These are phyloP conservation scores for Amaranthus cruentus DNA, from an alignment of 148 eudicot species.

Conservation along the genomic window DNA sequence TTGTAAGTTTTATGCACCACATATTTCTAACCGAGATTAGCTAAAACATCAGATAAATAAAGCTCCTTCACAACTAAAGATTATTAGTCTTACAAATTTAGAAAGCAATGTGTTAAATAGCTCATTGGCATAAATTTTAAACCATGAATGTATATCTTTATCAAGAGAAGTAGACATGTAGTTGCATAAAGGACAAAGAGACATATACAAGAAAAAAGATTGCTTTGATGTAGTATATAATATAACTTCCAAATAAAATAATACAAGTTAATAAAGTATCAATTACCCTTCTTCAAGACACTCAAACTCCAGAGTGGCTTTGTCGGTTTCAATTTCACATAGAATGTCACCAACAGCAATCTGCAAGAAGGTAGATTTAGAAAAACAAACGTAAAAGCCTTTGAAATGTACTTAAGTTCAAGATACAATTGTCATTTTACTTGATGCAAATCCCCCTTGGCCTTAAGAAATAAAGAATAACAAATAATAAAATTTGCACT, in stretches of 20 bases:
- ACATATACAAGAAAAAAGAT: slow-evolving; percentile 1
- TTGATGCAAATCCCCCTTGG: neutral
- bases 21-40: no score
- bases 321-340: slow-evolving; percentile 97
- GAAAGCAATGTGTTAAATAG: neutral
- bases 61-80: no score
- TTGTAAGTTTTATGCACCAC: no score
- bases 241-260: neutral
- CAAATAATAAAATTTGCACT: neutral
- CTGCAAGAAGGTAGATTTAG: slow-evolving; percentile 32
- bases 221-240: neutral
- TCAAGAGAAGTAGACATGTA: neutral
- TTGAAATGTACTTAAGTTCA: neutral
- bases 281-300: slow-evolving; percentile 91
- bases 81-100: no score
- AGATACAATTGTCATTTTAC: neutral
- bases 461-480: neutral
- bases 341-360: slow-evolving; percentile 82
- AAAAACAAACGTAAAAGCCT: slow-evolving; percentile 1
- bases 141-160: neutral
- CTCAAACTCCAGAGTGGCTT: slow-evolving; percentile 93
- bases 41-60: no score
- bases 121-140: neutral
- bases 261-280: neutral
- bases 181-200: neutral